Percentiles rank a stretch among this genome's conserved stretches.
Conservation (phyloP, 257 asterid species). For the Salvia hispanica region DNA sequence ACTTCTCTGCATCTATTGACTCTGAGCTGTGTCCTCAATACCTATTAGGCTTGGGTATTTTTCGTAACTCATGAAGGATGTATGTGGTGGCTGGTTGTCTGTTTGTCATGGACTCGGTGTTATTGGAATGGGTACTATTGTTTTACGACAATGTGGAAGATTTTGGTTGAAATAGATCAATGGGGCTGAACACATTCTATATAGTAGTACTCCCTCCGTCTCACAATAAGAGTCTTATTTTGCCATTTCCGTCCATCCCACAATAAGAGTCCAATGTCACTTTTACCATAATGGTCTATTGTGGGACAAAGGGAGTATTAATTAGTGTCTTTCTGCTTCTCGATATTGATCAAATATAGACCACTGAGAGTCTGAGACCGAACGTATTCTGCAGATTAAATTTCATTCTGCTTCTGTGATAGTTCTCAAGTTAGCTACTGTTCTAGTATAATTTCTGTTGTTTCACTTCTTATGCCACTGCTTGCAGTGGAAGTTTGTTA, state of each 20-base stretch:
- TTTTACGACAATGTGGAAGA: neutral
- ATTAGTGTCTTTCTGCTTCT: neutral
- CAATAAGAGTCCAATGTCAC: too few relatives aligned
- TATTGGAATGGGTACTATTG: neutral
- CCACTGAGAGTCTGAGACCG: neutral
- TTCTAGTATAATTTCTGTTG: neutral
- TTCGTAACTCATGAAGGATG: neutral
- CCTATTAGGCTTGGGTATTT: neutral
- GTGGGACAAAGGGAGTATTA: too few relatives aligned
- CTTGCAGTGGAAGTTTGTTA: neutral
- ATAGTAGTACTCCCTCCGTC: too few relatives aligned
- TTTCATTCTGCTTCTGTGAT: neutral
- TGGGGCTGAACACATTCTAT: neutral
- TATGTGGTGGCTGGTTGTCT: constrained; percentile 10
- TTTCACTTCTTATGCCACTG: constrained; percentile 12
- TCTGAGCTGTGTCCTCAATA: constrained; percentile 2
- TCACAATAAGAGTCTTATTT: too few relatives aligned
- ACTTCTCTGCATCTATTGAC: constrained; percentile 11
- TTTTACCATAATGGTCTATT: too few relatives aligned
- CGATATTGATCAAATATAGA: neutral
- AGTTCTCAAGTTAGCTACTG: constrained; percentile 9
- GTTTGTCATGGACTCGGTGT: neutral
- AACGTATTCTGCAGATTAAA: neutral
- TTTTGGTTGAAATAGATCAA: constrained; percentile 12
- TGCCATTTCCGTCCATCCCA: too few relatives aligned